These are phyloP conservation scores for Cytospora mali DNA, from an alignment of 2,329 filamentous ascomycete species.

Conservation along the genomic window DNA sequence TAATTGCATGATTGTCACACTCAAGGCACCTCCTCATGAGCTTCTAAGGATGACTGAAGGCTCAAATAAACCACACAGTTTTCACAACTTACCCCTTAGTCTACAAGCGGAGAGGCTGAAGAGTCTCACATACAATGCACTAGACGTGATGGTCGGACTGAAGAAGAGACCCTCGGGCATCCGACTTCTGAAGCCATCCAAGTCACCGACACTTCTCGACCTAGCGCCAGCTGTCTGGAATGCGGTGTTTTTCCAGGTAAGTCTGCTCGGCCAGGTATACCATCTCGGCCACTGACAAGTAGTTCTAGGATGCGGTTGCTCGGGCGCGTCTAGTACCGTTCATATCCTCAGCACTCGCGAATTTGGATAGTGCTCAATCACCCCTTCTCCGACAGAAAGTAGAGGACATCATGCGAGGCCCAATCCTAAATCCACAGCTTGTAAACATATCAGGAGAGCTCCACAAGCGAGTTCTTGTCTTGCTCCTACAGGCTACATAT, in stretches of 20 bases:
- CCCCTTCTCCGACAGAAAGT: constrained; percentile 6
- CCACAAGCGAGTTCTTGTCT: background rate
- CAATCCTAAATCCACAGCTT: background rate
- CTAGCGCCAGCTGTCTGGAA: constrained; percentile 27
- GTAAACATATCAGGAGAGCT: background rate
- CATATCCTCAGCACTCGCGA: constrained; percentile 21
- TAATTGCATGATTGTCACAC: background rate
- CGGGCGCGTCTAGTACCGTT: constrained; percentile 10
- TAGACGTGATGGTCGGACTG: constrained; percentile 13
- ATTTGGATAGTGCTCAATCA: constrained; percentile 11
- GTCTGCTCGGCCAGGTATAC: background rate
- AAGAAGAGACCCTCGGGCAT: constrained; percentile 9
- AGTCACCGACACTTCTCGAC: constrained; percentile 18
- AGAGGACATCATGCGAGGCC: background rate
- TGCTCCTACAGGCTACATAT: constrained; percentile 7
- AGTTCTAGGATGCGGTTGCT: constrained; percentile 9
- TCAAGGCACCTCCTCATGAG: background rate
- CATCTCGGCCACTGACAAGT: background rate
- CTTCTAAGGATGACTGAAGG: background rate
- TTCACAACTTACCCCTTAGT: background rate
- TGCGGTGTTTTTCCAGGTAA: constrained; percentile 22
- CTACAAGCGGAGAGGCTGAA: constrained; percentile 16
- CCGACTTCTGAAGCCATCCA: background rate
- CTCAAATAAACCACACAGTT: background rate
- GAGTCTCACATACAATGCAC: constrained; percentile 12